Base-by-base conservation (phyloP, 73 alveolate species). In the Stentor coeruleus region DNA sequence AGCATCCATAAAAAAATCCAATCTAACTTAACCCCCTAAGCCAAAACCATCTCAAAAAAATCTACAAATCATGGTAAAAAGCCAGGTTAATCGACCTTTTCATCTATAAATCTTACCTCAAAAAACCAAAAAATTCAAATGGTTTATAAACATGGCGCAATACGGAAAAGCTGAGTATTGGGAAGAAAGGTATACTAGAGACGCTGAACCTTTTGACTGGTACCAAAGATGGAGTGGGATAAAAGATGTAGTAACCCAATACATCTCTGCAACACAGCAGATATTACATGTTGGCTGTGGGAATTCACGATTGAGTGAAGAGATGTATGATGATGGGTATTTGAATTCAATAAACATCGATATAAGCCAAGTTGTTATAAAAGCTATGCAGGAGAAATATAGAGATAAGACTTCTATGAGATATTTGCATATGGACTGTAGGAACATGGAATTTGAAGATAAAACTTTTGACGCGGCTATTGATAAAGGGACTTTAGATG, bases 121-220 rank as follows among this genome's bases (percentile, higher is more conserved):
- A n/a, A n/a, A n/a, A n/a, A n/a, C n/a, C n/a, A n/a, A n/a, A n/a
- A n/a, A n/a, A n/a, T n/a, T n/a, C n/a, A n/a, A n/a, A n/a, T n/a
- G n/a, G n/a, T n/a, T n/a, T n/a, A n/a, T n/a, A 49, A 49, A 20
- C 6, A 91, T 96, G 97, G 96, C 97, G 57, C 92, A 94, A 88
- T 96, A 96, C 94, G 98, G 98, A 79, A 96, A 92, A 82, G 96
- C 97, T 39, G 98, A 94, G 82, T 96, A 96, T 86, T 96, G 99
- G 98, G 98, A 96, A 76, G 99, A 96, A 88, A 84, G 99, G 81
- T 96, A 96, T 90, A 92, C 96, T 76, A 92, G 99, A 75, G 98
- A 96, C 72, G 94, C 97, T 74, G 99, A 96, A 59, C 98, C 98
- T 26, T 96, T 96, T 83, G 99, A 96, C 82, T 96, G 99, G 99